Percentiles rank a stretch among this genome's conserved stretches.
These are phyloP conservation scores for Silene uniflora DNA, from an alignment of 148 eudicot genomes.

Conservation along the genomic window DNA sequence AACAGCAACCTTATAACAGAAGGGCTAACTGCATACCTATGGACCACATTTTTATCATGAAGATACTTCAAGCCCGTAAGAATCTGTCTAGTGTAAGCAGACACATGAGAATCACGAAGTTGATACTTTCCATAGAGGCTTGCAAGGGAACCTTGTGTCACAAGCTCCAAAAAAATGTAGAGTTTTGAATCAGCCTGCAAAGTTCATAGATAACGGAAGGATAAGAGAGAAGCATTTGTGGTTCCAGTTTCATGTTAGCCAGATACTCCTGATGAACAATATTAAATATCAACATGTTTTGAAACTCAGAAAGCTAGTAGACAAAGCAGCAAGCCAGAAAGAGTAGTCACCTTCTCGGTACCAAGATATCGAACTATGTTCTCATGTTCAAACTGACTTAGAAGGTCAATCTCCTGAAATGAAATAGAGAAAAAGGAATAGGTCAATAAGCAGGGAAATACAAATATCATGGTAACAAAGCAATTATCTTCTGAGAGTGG, in stretches of 20 bases:
- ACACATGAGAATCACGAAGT: conserved; percentile 66
- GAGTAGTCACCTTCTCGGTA: conserved; percentile 27
- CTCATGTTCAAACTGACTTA: conserved; percentile 81
- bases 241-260: background rate
- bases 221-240: background rate
- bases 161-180: conserved; percentile 89
- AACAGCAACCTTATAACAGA: background rate
- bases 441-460: background rate
- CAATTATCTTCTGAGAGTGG: background rate
- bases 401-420: conserved; percentile 67
- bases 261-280: background rate
- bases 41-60: conserved; percentile 76
- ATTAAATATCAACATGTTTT: background rate
- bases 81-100: conserved; percentile 86
- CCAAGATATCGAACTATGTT: conserved; percentile 77
- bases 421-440: background rate
- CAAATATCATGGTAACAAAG: background rate
- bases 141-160: conserved; percentile 69
- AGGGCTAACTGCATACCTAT: conserved; percentile 50
- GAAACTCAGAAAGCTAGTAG: background rate
- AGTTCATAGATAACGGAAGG: conserved; percentile 19
- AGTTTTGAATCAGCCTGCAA: conserved; percentile 69
- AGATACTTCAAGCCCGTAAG: conserved; percentile 87
- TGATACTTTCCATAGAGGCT: conserved; percentile 57
- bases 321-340: background rate